A percentile compares a stretch with the other conserved stretches of the same genome.
Conservation (phyloP, 1,139 yeast species). For the Pichia sp. region DNA sequence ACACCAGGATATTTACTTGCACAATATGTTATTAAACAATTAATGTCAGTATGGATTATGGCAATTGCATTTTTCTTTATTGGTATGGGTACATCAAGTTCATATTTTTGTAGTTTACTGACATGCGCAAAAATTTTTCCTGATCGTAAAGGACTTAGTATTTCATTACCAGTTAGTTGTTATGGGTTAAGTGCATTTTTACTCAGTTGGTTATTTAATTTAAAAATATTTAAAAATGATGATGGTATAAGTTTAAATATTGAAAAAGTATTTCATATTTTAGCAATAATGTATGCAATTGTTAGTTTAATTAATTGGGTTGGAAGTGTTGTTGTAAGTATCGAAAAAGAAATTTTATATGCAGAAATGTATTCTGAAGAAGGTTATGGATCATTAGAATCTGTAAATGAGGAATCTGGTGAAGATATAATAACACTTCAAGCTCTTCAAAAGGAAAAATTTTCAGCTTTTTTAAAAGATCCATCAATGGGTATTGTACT, state of each 20-base stretch:
- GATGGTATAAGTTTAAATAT: slow-evolving; percentile 40
- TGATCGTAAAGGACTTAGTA: slow-evolving; percentile 66
- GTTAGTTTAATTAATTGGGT: slow-evolving; percentile 56
- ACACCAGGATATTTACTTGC: slow-evolving; percentile 70
- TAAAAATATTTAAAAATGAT: slow-evolving; percentile 33
- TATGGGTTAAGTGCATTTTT: slow-evolving; percentile 76
- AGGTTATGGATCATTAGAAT: slow-evolving; percentile 6
- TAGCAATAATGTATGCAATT: slow-evolving; percentile 50
- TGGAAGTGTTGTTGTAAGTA: slow-evolving; percentile 58
- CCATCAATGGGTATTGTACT: slow-evolving; percentile 61
- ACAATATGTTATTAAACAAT: slow-evolving; percentile 27
- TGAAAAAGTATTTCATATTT: slow-evolving; percentile 47
- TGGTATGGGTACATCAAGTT: slow-evolving; percentile 77
- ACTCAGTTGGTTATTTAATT: slow-evolving; percentile 49
- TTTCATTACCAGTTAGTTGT: slow-evolving; percentile 81
- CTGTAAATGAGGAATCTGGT: neutral
- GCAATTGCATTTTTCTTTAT: slow-evolving; percentile 46
- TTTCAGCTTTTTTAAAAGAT: slow-evolving; percentile 49
- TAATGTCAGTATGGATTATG: slow-evolving; percentile 29
- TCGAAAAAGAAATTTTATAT: slow-evolving; percentile 48
- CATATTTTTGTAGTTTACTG: slow-evolving; percentile 69
- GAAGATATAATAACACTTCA: too few species aligned
- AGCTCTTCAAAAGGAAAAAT: slow-evolving; percentile 49
- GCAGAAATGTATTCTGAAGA: slow-evolving; percentile 29
- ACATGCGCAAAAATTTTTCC: slow-evolving; percentile 86